These are phyloP conservation scores for Pyricularia grisea DNA, from an alignment of 2,329 filamentous ascomycete genomes.

Conservation along the genomic window DNA sequence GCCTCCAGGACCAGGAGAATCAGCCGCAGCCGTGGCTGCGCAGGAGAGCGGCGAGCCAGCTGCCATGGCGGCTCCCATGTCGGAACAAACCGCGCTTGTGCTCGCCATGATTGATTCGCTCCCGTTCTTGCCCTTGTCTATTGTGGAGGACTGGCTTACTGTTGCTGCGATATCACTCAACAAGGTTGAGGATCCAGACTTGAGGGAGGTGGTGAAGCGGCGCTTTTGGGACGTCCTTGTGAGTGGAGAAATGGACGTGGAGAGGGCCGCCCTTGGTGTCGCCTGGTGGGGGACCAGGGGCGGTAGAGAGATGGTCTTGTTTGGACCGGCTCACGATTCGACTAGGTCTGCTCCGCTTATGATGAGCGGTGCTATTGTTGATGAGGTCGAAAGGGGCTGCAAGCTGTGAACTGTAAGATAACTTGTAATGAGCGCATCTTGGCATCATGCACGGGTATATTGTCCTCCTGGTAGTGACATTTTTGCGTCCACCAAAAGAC, in stretches of 20 bases:
- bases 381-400: conserved; percentile 19
- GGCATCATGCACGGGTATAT: neutral
- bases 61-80: conserved; percentile 32
- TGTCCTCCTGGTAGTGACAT: neutral
- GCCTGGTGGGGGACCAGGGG: conserved; percentile 71
- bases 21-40: conserved; percentile 21
- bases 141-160: conserved; percentile 75
- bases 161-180: conserved; percentile 60
- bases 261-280: conserved; percentile 68
- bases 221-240: conserved; percentile 74
- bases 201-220: conserved; percentile 56
- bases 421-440: neutral
- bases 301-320: conserved; percentile 40
- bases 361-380: conserved; percentile 45
- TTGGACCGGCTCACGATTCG: conserved; percentile 8
- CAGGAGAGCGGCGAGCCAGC: conserved; percentile 14
- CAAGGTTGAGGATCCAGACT: conserved; percentile 46
- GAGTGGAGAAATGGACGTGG: conserved; percentile 80
- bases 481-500: neutral
- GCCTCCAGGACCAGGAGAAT: conserved; percentile 27
- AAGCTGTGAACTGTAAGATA: conserved; percentile 20
- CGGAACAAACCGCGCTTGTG: conserved; percentile 69
- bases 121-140: conserved; percentile 58
- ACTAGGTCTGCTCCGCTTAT: conserved; percentile 20
- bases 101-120: conserved; percentile 73